phyloP scores from a whole-genome alignment of 495 filamentous ascomycete species.

The Penicillium cosmopolitanum region DNA sequence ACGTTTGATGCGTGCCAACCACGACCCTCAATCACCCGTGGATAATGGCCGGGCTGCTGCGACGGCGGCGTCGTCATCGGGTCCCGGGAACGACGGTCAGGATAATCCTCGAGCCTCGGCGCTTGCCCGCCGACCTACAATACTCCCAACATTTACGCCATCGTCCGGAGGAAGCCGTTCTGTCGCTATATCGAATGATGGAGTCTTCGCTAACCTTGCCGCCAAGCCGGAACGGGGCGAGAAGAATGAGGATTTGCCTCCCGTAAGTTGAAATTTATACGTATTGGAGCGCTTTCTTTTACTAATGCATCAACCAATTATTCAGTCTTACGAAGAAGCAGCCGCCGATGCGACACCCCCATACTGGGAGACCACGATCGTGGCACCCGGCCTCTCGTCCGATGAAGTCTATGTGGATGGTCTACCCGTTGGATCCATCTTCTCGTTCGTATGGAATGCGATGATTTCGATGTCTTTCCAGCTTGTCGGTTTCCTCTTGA shows the following conservation, averaged over 20 bases:
- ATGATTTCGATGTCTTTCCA: constrained; percentile 99
- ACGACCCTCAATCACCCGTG: constrained; percentile 40
- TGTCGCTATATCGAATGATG: constrained; percentile 71
- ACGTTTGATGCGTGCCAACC: constrained; percentile 76
- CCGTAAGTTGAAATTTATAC: constrained; percentile 61
- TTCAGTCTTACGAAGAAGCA: constrained; percentile 95
- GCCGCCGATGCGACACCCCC: constrained; percentile 95
- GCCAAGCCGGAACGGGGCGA: constrained; percentile 89
- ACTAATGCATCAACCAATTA: constrained; percentile 24
- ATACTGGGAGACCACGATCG: constrained; percentile 98
- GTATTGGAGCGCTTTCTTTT: constrained; percentile 3
- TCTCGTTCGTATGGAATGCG: constrained; percentile 96
- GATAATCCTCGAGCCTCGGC: constrained; percentile 29
- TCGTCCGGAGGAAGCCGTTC: constrained; percentile 48
- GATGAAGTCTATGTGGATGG: constrained; percentile 98
- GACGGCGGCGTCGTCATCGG: constrained; percentile 45
- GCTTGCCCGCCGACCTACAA: constrained; percentile 53
- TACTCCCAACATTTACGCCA: constrained; percentile 53
- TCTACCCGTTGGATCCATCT: constrained; percentile 91
- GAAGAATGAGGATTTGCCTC: constrained; percentile 82
- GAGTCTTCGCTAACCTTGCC: constrained; percentile 92
- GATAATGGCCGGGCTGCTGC: constrained; percentile 29
- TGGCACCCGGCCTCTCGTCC: constrained; percentile 80
- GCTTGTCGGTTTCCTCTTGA: constrained; percentile 94
- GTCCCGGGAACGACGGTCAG: constrained; percentile 29